A percentile compares a stretch with the other conserved stretches of the same genome.
Evolutionary conservation across 2,329 filamentous ascomycete species (phyloP).

Genomic region (Colletotrichum orbiculare): DNA sequence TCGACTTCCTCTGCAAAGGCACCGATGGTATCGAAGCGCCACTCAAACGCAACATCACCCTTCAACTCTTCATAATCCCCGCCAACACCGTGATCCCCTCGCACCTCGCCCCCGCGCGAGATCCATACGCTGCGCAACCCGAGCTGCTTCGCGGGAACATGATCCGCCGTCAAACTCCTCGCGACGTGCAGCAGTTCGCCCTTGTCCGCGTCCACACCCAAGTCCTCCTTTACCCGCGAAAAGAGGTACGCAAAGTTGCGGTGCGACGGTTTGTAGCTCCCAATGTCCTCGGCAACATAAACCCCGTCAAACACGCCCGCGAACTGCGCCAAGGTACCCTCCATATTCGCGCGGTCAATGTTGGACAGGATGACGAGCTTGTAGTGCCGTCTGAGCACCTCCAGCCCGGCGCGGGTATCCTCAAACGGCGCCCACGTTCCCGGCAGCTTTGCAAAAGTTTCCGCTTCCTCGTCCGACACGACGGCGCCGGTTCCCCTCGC

Average conservation of each 20-base stretch:
- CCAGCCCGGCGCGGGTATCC: constrained; percentile 66
- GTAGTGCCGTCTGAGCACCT: constrained; percentile 59
- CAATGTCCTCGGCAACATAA: constrained; percentile 77
- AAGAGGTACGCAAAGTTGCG: constrained; percentile 76
- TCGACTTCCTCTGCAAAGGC: constrained; percentile 70
- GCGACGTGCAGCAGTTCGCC: constrained; percentile 74
- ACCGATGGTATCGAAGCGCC: constrained; percentile 67
- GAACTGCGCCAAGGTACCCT: constrained; percentile 41
- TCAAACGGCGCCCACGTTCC: constrained; percentile 67
- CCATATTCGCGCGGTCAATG: constrained; percentile 58
- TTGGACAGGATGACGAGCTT: constrained; percentile 72
- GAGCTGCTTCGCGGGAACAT: constrained; percentile 70
- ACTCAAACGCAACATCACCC: constrained; percentile 61
- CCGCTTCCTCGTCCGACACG: constrained; percentile 50
- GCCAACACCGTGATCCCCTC: constrained; percentile 43
- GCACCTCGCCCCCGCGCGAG: constrained; percentile 65
- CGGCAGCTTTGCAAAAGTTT: constrained; percentile 61
- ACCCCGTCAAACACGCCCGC: constrained; percentile 68
- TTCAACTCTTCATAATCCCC: constrained; percentile 50
- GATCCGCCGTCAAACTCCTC: constrained; percentile 74
- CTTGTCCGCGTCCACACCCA: constrained; percentile 62
- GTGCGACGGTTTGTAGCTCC: constrained; percentile 75
- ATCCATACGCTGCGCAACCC: constrained; percentile 76
- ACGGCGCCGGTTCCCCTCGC: constrained; percentile 53
- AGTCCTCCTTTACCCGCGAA: constrained; percentile 59